Percentiles rank a stretch among this genome's conserved stretches.
Conservation (phyloP, 352 stramenopile genomes). For the Aphanomyces invadans region DNA sequence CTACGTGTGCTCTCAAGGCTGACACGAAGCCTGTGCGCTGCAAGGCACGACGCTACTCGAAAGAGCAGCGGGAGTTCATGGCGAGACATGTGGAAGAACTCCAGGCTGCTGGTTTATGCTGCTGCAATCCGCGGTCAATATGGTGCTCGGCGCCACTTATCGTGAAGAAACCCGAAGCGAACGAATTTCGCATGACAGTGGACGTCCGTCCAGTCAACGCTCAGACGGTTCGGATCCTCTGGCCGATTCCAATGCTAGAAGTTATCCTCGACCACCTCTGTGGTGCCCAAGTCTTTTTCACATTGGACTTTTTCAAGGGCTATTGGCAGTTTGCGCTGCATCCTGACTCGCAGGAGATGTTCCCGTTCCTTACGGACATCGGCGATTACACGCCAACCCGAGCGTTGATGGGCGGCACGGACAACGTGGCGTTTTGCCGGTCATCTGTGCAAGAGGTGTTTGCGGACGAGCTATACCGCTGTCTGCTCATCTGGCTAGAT, state of each 20-base stretch:
- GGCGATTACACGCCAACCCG: slow-evolving; percentile 19
- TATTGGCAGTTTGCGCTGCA: slow-evolving; percentile 28
- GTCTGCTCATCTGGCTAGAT: slow-evolving; percentile 1
- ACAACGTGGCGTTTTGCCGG: slow-evolving; percentile 2
- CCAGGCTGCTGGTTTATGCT: slow-evolving; percentile 8
- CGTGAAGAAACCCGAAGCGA: slow-evolving; percentile 25
- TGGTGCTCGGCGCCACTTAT: slow-evolving; percentile 27
- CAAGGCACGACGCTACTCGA: slow-evolving; percentile 13
- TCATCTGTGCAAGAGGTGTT: background rate
- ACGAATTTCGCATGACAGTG: slow-evolving; percentile 22
- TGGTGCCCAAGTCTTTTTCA: background rate
- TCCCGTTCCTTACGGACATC: slow-evolving; percentile 23
- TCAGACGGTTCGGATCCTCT: slow-evolving; percentile 23
- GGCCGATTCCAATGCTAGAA: slow-evolving; percentile 24
- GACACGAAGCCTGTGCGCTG: slow-evolving; percentile 21
- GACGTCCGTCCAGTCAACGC: slow-evolving; percentile 26
- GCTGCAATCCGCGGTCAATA: slow-evolving; percentile 17
- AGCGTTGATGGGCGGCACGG: slow-evolving; percentile 1
- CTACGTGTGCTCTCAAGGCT: slow-evolving; percentile 25
- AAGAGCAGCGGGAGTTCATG: slow-evolving; percentile 24
- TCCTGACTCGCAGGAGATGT: slow-evolving; percentile 15
- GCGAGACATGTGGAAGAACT: slow-evolving; percentile 17
- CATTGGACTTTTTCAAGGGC: slow-evolving; percentile 28
- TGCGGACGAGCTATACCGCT: background rate
- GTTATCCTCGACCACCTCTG: slow-evolving; percentile 16